Evolutionary conservation across 75 land plant genomes (phyloP).

Genomic region (Cunninghamia lanceolata): DNA sequence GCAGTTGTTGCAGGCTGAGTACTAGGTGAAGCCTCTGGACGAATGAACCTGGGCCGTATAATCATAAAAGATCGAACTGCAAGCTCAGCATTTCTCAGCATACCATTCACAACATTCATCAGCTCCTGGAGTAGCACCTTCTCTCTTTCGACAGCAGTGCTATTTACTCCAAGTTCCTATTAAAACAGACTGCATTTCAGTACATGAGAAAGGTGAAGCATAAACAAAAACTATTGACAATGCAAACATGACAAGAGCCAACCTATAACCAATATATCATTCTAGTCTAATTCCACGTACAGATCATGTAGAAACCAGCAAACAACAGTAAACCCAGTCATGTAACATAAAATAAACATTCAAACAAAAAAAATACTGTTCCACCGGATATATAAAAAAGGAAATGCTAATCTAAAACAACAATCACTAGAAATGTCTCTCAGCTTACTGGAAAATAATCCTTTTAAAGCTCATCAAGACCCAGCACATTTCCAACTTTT

Average conservation of each 20-base stretch:
- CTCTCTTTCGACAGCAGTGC: constrained; percentile 71
- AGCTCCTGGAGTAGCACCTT: constrained; percentile 57
- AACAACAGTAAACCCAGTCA: background rate
- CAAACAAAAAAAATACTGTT: background rate
- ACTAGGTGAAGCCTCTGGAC: constrained; percentile 28
- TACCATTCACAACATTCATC: constrained; percentile 48
- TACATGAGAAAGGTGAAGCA: background rate
- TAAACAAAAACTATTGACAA: constrained; percentile 2
- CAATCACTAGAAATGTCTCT: background rate
- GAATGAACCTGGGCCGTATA: constrained; percentile 67
- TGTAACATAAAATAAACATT: background rate
- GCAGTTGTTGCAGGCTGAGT: constrained; percentile 30
- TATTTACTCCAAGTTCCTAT: constrained; percentile 87
- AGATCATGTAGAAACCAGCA: background rate
- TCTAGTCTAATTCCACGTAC: background rate
- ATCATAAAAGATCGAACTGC: constrained; percentile 91
- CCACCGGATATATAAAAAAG: background rate
- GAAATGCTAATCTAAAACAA: background rate
- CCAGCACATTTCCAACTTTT: background rate
- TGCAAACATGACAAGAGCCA: background rate
- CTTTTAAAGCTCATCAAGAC: background rate
- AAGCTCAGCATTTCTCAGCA: constrained; percentile 84
- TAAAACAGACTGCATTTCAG: background rate
- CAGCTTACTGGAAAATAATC: background rate
- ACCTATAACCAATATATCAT: background rate